Conservation (phyloP, 148 eudicot genomes). For the Persicaria maculosa region DNA sequence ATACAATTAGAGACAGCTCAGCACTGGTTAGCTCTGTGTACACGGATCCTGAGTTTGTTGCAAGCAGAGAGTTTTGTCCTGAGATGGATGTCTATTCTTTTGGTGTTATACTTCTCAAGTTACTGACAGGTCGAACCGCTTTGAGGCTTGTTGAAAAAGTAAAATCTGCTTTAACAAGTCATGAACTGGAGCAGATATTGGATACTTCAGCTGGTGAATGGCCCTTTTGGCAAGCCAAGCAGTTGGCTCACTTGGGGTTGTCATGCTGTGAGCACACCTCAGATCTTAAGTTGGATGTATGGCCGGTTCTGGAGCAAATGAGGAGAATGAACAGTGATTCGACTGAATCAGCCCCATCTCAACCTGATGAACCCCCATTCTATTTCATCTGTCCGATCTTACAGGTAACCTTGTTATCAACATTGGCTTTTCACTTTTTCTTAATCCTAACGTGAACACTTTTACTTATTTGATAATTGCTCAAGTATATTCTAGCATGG, state of each 20-base stretch:
- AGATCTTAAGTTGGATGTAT: conserved; percentile 59
- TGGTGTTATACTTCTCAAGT: conserved; percentile 61
- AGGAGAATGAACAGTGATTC: conserved; percentile 14
- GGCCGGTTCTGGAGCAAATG: conserved; percentile 76
- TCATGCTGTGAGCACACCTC: conserved; percentile 63
- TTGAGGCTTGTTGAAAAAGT: conserved; percentile 56
- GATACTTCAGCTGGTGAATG: conserved; percentile 95
- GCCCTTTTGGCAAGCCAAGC: conserved; percentile 85
- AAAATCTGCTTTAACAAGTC: conserved; percentile 45
- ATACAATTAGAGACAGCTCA: conserved; percentile 29
- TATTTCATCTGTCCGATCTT: conserved; percentile 84
- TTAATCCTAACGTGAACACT: too few species aligned
- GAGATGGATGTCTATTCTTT: conserved; percentile 79
- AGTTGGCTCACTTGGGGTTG: conserved; percentile 64
- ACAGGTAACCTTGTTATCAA: conserved; percentile 41
- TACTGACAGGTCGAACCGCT: conserved; percentile 65
- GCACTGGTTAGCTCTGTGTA: conserved; percentile 66
- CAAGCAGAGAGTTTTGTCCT: conserved; percentile 56
- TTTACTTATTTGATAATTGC: too few species aligned
- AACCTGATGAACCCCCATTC: conserved; percentile 44
- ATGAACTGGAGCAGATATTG: conserved; percentile 43
- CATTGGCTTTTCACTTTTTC: background rate
- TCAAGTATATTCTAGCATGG: too few species aligned
- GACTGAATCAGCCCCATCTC: background rate
- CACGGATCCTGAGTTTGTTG: conserved; percentile 67